A percentile compares a stretch with the other conserved stretches of the same genome.
Conservation (phyloP, 441 rosid species). For the Macaranga tanarius region DNA sequence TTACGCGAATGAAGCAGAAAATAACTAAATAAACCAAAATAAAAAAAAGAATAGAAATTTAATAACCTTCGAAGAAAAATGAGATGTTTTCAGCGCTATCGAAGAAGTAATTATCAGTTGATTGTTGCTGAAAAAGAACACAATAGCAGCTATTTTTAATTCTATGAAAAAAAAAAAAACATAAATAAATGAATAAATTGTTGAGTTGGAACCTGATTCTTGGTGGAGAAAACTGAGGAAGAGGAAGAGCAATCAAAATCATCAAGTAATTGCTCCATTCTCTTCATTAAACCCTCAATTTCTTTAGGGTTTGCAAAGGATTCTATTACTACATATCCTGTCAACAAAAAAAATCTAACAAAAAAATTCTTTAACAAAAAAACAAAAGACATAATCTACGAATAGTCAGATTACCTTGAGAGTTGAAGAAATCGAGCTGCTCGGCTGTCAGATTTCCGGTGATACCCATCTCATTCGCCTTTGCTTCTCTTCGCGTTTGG, state of each 20-base stretch:
- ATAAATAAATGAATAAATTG: background rate
- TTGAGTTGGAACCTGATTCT: constrained; percentile 53
- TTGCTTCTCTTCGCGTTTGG: no score
- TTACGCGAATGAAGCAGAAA: background rate
- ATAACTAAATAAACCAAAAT: background rate
- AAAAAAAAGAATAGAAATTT: background rate
- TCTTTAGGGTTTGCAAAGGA: constrained; percentile 65
- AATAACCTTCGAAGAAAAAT: constrained; percentile 91
- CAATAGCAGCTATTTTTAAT: no score
- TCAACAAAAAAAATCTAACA: background rate
- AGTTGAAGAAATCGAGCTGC: constrained; percentile 55
- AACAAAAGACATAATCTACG: constrained; percentile 17
- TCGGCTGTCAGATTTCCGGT: constrained; percentile 55
- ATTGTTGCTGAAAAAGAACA: constrained; percentile 35
- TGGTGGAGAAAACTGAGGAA: constrained; percentile 86
- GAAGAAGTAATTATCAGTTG: constrained; percentile 76
- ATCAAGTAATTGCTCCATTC: constrained; percentile 62
- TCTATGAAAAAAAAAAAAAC: no score
- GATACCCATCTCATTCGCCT: constrained; percentile 43
- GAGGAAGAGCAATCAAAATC: constrained; percentile 57
- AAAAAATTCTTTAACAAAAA: background rate
- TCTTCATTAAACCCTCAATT: constrained; percentile 55
- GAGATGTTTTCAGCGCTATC: constrained; percentile 85
- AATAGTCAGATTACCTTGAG: constrained; percentile 43
- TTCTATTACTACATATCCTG: constrained; percentile 84